Evolutionary conservation across 2,329 filamentous ascomycete genomes (phyloP).

Genomic region (Acrocalymma vagum): DNA sequence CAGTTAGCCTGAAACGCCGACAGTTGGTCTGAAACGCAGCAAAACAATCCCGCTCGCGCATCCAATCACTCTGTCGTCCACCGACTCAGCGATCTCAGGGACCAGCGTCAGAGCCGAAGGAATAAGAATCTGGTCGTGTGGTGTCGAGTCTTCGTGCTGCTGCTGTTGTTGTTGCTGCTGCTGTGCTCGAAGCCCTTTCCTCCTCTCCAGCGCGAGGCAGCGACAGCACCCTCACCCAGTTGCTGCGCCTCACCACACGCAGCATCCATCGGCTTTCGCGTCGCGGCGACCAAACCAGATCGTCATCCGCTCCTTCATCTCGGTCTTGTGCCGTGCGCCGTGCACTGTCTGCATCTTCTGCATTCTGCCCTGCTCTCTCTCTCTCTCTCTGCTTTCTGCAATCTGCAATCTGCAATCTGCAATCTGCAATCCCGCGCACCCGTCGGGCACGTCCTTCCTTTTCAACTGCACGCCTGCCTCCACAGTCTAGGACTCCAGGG

Average conservation of each 20-base stretch:
- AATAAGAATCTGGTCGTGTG: too few species aligned
- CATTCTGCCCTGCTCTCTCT: too few species aligned
- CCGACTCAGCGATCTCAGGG: slow-evolving; percentile 14
- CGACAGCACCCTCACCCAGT: too few species aligned
- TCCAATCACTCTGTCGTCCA: slow-evolving; percentile 34
- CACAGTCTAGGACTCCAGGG: slow-evolving; percentile 1
- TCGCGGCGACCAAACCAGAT: slow-evolving; percentile 2
- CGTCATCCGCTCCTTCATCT: slow-evolving; percentile 14
- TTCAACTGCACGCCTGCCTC: slow-evolving; percentile 1
- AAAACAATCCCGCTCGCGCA: slow-evolving; percentile 36
- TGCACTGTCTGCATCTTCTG: too few species aligned
- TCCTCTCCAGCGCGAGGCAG: too few species aligned
- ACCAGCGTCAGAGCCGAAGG: too few species aligned
- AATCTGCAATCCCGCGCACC: too few species aligned
- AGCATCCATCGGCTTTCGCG: slow-evolving; percentile 8
- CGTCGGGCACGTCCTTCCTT: slow-evolving; percentile 10
- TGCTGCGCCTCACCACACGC: slow-evolving; percentile 26
- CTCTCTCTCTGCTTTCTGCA: too few species aligned
- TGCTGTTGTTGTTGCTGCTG: too few species aligned
- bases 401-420: too few species aligned
- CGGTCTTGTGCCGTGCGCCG: slow-evolving; percentile 6
- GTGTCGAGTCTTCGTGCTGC: slow-evolving; percentile 16
- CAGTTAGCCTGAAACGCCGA: slow-evolving; percentile 41
- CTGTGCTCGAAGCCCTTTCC: too few species aligned
- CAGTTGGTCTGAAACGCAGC: slow-evolving; percentile 41